A percentile compares a stretch with the other conserved stretches of the same genome.
Conservation (phyloP, 1,139 yeast genomes). For the Saccharomyces hybrid region DNA sequence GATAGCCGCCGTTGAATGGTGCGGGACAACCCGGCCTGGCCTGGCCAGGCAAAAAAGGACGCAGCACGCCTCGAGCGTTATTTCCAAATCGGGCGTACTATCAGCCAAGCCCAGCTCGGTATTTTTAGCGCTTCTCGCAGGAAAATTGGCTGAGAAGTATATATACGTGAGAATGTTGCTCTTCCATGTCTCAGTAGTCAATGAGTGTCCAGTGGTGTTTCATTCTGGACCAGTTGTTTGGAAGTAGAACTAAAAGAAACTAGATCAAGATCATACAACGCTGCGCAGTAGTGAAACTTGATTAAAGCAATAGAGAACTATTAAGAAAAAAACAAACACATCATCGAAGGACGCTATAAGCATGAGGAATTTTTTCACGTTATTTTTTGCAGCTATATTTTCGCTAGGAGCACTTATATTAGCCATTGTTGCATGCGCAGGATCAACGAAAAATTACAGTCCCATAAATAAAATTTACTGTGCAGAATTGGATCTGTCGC, state of each 20-base stretch:
- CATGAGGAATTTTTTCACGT: conserved; percentile 19
- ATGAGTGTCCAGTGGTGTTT: not conserved
- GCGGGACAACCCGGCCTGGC: not conserved
- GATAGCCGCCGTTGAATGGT: not conserved
- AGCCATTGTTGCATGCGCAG: conserved; percentile 27
- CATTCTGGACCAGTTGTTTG: not conserved
- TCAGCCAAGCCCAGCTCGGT: not conserved
- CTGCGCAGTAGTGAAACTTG: not conserved
- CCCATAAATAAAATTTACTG: conserved; percentile 26
- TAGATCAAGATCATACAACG: not conserved
- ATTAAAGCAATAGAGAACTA: not conserved
- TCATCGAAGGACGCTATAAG: not conserved
- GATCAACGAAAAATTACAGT: conserved; percentile 25
- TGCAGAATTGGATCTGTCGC: conserved; percentile 24
- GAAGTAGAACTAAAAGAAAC: not conserved
- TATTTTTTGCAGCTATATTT: conserved; percentile 19
- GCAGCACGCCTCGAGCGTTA: not conserved
- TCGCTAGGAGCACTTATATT: conserved; percentile 23
- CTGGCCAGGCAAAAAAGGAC: not conserved
- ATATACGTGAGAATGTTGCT: not conserved
- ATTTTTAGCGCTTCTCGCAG: not conserved
- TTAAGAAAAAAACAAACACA: not conserved
- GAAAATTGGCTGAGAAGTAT: not conserved
- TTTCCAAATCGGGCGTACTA: not conserved
- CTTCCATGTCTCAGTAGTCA: not conserved